Percentiles rank a stretch among this genome's conserved stretches.
Conservation (phyloP, 176 grass and related monocot species). For the Tuctoria greenei region DNA sequence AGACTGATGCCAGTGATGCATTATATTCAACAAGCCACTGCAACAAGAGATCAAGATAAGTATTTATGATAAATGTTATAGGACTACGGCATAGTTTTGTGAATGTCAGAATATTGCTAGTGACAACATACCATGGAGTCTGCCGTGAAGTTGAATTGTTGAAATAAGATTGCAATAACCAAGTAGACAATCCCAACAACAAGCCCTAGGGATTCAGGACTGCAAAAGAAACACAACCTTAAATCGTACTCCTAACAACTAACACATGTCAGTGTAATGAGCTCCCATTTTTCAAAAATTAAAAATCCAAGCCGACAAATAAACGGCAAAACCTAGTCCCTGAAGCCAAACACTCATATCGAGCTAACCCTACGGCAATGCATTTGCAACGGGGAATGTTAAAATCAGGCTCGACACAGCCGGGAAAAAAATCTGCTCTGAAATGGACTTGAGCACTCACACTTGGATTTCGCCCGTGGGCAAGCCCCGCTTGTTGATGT, state of each 20-base stretch:
- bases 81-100: conserved; percentile 17
- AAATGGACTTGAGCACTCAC: conserved; percentile 48
- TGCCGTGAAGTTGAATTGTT: conserved; percentile 75
- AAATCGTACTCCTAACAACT: background rate
- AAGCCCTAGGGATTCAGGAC: conserved; percentile 87
- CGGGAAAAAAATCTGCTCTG: background rate
- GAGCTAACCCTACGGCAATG: background rate
- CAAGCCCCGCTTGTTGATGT: conserved; percentile 96
- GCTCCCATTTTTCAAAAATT: background rate
- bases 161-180: conserved; percentile 93
- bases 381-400: background rate
- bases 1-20: conserved; percentile 89
- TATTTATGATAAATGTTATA: conserved; percentile 21
- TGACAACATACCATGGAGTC: conserved; percentile 75
- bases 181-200: conserved; percentile 95
- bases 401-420: background rate
- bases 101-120: conserved; percentile 11
- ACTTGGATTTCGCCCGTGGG: conserved; percentile 79
- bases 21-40: conserved; percentile 99
- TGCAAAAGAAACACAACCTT: conserved; percentile 44
- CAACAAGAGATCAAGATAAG: conserved; percentile 27
- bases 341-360: conserved; percentile 9
- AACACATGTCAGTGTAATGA: background rate
- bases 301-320: background rate
- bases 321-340: background rate